phyloP scores from a whole-genome alignment of 192 early-diverging fungal species.

The Hyaloraphidium curvatum region DNA sequence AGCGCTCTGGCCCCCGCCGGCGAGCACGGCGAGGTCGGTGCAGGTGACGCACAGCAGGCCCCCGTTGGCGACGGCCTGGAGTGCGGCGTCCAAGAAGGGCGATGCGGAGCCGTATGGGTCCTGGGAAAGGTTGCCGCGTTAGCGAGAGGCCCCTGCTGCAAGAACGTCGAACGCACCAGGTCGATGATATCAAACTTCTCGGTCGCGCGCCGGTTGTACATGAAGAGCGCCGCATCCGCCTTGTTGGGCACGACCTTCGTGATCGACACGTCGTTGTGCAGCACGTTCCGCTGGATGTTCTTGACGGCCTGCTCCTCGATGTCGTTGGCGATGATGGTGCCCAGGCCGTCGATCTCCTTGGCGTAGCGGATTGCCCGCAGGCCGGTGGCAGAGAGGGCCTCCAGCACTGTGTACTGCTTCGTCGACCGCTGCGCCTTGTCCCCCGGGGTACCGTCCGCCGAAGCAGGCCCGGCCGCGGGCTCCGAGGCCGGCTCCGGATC shows the following conservation, averaged over 20 bases:
- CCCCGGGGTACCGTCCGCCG: constrained; percentile 9
- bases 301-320: constrained; percentile 71
- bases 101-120: constrained; percentile 95
- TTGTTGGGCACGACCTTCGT: constrained; percentile 55
- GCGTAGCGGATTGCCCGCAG: constrained; percentile 91
- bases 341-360: constrained; percentile 57
- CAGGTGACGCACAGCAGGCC: constrained; percentile 92
- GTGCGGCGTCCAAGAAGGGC: constrained; percentile 86
- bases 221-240: constrained; percentile 80
- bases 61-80: constrained; percentile 73
- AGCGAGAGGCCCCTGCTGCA: no score
- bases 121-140: no score
- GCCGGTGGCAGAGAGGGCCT: constrained; percentile 88
- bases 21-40: constrained; percentile 88
- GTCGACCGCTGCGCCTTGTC: constrained; percentile 18
- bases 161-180: no score
- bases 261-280: constrained; percentile 57
- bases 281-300: constrained; percentile 67
- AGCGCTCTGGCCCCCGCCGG: constrained; percentile 56
- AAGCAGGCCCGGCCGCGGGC: neutral
- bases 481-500: neutral
- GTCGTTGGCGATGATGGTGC: constrained; percentile 83
- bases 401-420: constrained; percentile 40
- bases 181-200: constrained; percentile 71
- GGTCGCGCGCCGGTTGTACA: no score